Conservation (phyloP, 163 green algal species). For the Chlamydomonas reinhardtii region DNA sequence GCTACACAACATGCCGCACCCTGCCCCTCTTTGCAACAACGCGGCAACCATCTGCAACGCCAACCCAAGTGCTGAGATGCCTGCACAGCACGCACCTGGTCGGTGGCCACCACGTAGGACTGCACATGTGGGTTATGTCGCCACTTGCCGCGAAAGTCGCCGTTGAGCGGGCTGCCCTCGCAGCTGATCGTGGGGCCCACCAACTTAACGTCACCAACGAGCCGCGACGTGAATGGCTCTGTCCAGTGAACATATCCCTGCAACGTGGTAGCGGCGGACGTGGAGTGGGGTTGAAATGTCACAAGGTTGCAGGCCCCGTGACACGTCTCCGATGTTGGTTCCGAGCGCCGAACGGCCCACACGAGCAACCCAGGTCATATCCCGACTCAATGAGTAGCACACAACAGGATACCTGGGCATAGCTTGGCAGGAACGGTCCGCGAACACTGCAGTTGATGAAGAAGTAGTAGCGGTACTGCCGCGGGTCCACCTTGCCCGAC, state of each 20-base stretch:
- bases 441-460: conserved; percentile 56
- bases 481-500: conserved; percentile 36
- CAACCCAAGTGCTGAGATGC: neutral
- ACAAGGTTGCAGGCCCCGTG: too few relatives aligned
- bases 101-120: conserved; percentile 79
- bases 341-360: too few relatives aligned
- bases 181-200: conserved; percentile 83
- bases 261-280: neutral
- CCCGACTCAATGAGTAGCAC: too few relatives aligned
- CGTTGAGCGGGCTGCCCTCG: conserved; percentile 72
- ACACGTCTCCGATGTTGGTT: too few relatives aligned
- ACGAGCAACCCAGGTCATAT: too few relatives aligned
- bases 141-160: conserved; percentile 67
- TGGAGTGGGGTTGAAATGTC: neutral
- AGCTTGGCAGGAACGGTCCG: conserved; percentile 49
- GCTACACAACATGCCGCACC: neutral
- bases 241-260: conserved; percentile 77
- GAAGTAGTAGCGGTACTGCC: conserved; percentile 52
- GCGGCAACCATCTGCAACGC: too few relatives aligned
- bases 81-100: conserved; percentile 52
- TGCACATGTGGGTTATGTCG: conserved; percentile 81
- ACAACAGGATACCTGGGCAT: conserved; percentile 29
- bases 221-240: conserved; percentile 64
- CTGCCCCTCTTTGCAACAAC: neutral
- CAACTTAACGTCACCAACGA: conserved; percentile 71